These are phyloP conservation scores for Fragaria ananassa DNA, from an alignment of 306 rosid genomes.

Conservation along the genomic window DNA sequence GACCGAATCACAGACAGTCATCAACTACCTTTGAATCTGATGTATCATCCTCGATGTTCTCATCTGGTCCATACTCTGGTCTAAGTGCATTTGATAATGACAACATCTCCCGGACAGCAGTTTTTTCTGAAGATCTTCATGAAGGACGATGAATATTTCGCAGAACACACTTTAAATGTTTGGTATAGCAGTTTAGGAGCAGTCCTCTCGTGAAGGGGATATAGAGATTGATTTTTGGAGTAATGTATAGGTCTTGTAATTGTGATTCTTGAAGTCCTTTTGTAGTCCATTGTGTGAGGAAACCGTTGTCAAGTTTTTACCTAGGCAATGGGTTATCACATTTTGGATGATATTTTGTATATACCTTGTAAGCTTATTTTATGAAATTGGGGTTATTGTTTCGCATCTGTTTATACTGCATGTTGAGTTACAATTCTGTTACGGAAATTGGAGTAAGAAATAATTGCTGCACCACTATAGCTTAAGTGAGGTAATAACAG, in stretches of 20 bases:
- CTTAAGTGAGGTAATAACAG: neutral
- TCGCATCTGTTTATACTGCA: neutral
- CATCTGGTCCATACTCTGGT: no score
- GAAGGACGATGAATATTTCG: constrained; percentile 71
- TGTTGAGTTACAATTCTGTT: neutral
- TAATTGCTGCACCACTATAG: neutral
- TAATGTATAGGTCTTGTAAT: constrained; percentile 28
- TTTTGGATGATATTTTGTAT: constrained; percentile 53
- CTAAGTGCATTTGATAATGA: constrained; percentile 71
- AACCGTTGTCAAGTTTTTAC: constrained; percentile 29
- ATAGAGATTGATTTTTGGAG: constrained; percentile 23
- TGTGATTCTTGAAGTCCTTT: constrained; percentile 24
- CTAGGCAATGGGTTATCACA: constrained; percentile 31
- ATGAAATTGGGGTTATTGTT: constrained; percentile 10
- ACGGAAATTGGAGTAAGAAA: neutral
- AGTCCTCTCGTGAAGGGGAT: constrained; percentile 21
- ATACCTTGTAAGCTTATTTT: constrained; percentile 16
- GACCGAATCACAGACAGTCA: no score
- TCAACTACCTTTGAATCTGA: no score
- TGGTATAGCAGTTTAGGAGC: constrained; percentile 15
- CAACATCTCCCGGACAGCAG: constrained; percentile 65
- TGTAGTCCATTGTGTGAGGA: constrained; percentile 26
- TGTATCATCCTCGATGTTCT: constrained; percentile 21
- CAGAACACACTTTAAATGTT: constrained; percentile 20
- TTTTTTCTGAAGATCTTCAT: constrained; percentile 97